Evolutionary conservation across 2,329 filamentous ascomycete species (phyloP).

Genomic region (Parastagonospora nodorum): DNA sequence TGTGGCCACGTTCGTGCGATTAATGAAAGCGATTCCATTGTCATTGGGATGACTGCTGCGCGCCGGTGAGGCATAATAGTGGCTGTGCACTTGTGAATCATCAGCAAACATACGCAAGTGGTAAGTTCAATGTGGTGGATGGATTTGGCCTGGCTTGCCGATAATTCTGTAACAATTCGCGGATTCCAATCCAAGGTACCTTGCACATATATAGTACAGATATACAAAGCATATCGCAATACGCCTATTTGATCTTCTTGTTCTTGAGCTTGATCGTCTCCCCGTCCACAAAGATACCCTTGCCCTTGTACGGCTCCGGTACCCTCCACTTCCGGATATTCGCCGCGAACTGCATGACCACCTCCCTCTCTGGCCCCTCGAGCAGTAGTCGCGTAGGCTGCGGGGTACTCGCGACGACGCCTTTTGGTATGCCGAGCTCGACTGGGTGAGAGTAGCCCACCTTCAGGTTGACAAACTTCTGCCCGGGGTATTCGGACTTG

Average conservation of each 20-base stretch:
- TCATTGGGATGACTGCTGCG: background rate
- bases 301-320: slow-evolving; percentile 98
- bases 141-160: too few relatives aligned
- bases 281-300: slow-evolving; percentile 97
- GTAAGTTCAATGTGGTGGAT: too few relatives aligned
- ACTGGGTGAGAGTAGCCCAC: slow-evolving; percentile 96
- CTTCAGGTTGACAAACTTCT: slow-evolving; percentile 90
- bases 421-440: slow-evolving; percentile 80
- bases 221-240: slow-evolving; percentile 8
- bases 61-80: background rate
- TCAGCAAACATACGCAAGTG: background rate
- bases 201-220: slow-evolving; percentile 21
- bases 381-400: slow-evolving; percentile 90
- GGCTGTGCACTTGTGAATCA: background rate
- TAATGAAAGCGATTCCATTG: background rate
- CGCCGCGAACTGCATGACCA: slow-evolving; percentile 89
- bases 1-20: background rate
- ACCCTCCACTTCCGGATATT: slow-evolving; percentile 84
- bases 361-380: slow-evolving; percentile 84
- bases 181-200: too few relatives aligned
- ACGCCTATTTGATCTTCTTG: slow-evolving; percentile 66
- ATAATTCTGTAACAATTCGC: too few relatives aligned
- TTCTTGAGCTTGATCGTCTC: slow-evolving; percentile 98
- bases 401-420: slow-evolving; percentile 84
- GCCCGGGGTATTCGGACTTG: slow-evolving; percentile 71